phyloP scores from a whole-genome alignment of 2,329 filamentous ascomycete genomes.

The Tricladium varicosporioides region DNA sequence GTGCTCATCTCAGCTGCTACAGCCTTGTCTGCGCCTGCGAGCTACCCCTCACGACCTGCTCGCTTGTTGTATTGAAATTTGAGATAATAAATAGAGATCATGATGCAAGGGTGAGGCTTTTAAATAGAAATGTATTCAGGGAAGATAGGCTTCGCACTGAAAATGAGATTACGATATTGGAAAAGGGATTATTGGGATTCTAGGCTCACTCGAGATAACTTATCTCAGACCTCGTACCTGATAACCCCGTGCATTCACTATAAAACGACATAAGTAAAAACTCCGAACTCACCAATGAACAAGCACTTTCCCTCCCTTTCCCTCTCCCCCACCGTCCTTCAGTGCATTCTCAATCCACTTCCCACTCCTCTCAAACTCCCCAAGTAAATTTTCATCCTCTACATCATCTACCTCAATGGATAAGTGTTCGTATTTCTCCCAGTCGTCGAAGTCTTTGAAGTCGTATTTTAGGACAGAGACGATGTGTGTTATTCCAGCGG shows the following conservation, averaged over 20 bases:
- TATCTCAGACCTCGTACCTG: no score
- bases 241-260: constrained; percentile 1
- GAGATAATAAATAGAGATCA: no score
- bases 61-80: no score
- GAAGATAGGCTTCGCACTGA: no score
- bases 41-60: no score
- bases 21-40: no score
- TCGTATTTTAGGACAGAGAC: constrained; percentile 75
- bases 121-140: no score
- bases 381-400: constrained; percentile 81
- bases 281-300: constrained; percentile 64
- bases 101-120: no score
- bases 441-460: constrained; percentile 53
- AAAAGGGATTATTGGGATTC: no score
- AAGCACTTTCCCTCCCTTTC: constrained; percentile 56
- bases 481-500: constrained; percentile 81
- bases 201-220: no score
- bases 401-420: constrained; percentile 87
- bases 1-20: no score
- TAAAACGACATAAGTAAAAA: constrained; percentile 13
- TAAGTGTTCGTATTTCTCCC: constrained; percentile 66
- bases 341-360: constrained; percentile 81
- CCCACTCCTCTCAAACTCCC: constrained; percentile 75
- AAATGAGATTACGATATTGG: no score
- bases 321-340: constrained; percentile 49